Base-by-base conservation (phyloP, 192 early-diverging fungal species). In the Coemansia sp. region DNA sequence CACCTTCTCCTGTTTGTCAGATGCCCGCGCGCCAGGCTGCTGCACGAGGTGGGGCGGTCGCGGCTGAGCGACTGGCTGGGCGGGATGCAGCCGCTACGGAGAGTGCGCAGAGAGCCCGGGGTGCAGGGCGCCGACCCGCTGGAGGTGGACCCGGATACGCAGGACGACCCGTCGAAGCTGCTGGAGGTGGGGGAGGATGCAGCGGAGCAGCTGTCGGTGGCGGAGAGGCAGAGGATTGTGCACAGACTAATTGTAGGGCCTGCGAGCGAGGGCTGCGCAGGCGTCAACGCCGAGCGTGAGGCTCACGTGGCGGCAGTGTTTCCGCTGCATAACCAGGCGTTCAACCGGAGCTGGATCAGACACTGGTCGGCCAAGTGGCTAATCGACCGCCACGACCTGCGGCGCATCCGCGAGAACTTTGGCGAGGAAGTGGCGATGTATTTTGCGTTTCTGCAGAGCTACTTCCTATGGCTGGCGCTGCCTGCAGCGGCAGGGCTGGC, bases 401-500 rank as follows among this genome's bases (percentile, higher is more conserved):
- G 77, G n/a, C 72, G 71, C 35, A 87, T 97, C 61, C 84, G 90
- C 57, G 85, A 89, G 61, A 86, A 93, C 58, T 91, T 92, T 85
- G 95, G 95, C 63, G 94, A 96, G 70, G 91, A 93, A 72, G 84
- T 93, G 38, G 93, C 92, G n/a, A 89, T 86, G 78, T 96, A 98
- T 78, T 98, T 98, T 86, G 93, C 93, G 13, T 98, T 96, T 74
- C 71, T 96, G 3, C 93, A 95, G 76, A 91, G 86, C 69, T 98
- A 96, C 79, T 83, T 91, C 41, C 54, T 91, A 10, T 91, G 87
- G 83, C 81, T 98, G 25, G 74, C 87, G 25, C 63, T 80, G 4
- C 93, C 92, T 11, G 73, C 93, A 1, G 82, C 79, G 5, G 54
- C 89, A 9, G 93, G 94, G 14, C 40, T 86, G 9, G 22, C 88